Conservation (phyloP, 140 eudicot genomes). For the Eryngium alpinum region DNA sequence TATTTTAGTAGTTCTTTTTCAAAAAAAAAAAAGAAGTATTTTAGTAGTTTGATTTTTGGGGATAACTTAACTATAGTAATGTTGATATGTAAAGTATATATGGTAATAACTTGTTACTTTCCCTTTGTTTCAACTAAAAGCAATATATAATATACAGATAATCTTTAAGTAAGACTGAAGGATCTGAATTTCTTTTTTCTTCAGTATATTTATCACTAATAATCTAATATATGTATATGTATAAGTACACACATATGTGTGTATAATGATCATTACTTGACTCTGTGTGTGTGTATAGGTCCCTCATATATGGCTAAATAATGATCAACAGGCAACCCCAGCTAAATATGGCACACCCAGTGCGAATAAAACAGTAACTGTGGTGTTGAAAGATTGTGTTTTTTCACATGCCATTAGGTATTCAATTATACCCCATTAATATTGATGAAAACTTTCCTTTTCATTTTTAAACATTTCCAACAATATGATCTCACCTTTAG, state of each 20-base stretch:
- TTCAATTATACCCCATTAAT: not conserved
- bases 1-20: too few relatives aligned
- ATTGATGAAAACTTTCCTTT: not conserved
- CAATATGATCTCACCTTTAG: not conserved
- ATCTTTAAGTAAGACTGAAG: too few relatives aligned
- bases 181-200: not conserved
- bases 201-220: not conserved
- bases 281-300: conserved; percentile 6
- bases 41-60: too few relatives aligned
- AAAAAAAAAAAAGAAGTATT: too few relatives aligned
- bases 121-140: too few relatives aligned
- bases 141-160: too few relatives aligned
- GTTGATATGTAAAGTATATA: too few relatives aligned
- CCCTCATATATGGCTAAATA: conserved; percentile 1
- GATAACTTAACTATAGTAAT: too few relatives aligned
- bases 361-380: conserved; percentile 14
- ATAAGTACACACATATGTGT: not conserved
- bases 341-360: conserved; percentile 2
- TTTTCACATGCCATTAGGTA: conserved; percentile 6
- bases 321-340: conserved; percentile 9
- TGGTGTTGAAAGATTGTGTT: conserved; percentile 8
- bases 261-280: not conserved
- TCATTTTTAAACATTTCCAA: conserved; percentile 5
- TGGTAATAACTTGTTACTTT: too few relatives aligned
- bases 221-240: not conserved